Conservation (phyloP, 2,329 filamentous ascomycete species). For the Aspergillus proliferans region DNA sequence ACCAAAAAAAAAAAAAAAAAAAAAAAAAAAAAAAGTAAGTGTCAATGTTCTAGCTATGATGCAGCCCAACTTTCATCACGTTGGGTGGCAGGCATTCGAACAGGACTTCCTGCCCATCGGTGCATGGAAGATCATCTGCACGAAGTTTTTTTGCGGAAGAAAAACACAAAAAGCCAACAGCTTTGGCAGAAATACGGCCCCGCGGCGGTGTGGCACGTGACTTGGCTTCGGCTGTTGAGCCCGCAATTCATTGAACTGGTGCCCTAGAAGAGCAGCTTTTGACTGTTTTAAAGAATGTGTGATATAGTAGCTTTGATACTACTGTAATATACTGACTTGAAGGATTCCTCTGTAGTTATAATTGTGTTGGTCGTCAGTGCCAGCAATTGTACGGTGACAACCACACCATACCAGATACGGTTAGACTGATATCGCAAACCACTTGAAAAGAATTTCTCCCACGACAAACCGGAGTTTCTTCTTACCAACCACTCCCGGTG, state of each 20-base stretch:
- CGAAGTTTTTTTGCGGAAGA: conserved; percentile 5
- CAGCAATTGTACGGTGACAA: background rate
- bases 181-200: conserved; percentile 15
- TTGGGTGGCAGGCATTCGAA: conserved; percentile 12
- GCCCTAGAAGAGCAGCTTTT: background rate
- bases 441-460: conserved; percentile 17
- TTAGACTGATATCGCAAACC: conserved; percentile 10
- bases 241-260: background rate
- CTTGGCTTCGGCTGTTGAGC: conserved; percentile 1
- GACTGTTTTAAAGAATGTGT: background rate
- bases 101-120: conserved; percentile 14
- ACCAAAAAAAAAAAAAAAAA: background rate
- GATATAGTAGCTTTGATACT: too few species aligned
- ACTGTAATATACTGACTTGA: background rate
- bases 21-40: conserved; percentile 6
- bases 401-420: conserved; percentile 14
- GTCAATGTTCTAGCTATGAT: conserved; percentile 10
- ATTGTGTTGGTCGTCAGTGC: background rate
- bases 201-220: conserved; percentile 16
- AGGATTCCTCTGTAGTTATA: background rate
- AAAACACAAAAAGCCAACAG: conserved; percentile 12
- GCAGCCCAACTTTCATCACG: conserved; percentile 18
- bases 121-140: conserved; percentile 8
- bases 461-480: conserved; percentile 9
- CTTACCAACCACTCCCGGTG: conserved; percentile 30